Evolutionary conservation across 257 asterid species (phyloP).

Genomic region (Voacanga thouarsii): DNA sequence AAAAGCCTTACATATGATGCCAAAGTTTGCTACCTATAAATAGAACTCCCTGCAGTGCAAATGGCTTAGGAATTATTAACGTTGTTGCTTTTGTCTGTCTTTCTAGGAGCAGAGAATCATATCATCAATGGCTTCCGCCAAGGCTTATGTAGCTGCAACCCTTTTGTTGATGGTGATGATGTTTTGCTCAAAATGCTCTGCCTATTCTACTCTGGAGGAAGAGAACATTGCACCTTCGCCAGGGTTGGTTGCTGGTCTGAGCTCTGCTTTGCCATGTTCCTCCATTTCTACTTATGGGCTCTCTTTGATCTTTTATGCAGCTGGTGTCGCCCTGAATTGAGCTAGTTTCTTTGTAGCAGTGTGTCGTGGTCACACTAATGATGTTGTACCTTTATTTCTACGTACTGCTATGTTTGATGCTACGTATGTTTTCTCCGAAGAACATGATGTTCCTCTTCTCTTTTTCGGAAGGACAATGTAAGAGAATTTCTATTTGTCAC

Average conservation of each 20-base stretch:
- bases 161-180: not conserved
- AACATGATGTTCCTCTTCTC: not conserved
- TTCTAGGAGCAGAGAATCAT: not conserved
- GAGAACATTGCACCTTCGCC: slow-evolving; percentile 13
- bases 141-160: slow-evolving; percentile 8
- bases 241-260: slow-evolving; percentile 6
- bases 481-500: not conserved
- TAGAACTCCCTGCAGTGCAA: not conserved
- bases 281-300: not conserved
- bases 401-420: not conserved
- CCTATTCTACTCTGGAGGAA: not conserved
- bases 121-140: not conserved
- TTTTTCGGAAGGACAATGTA: too few species aligned
- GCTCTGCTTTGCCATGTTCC: not conserved
- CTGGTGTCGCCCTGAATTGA: not conserved
- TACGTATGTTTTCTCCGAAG: not conserved
- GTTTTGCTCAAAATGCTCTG: slow-evolving; percentile 5
- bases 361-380: too few species aligned
- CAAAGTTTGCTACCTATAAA: slow-evolving; percentile 6
- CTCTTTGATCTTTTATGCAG: slow-evolving; percentile 1
- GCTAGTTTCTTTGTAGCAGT: not conserved
- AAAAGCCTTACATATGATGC: not conserved
- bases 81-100: not conserved
- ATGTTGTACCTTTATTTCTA: not conserved
- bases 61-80: not conserved